Evolutionary conservation across 78 protist species (phyloP), one percentile per base, ranked within the genome.

Genomic region (Polysphondylium violaceum): DNA sequence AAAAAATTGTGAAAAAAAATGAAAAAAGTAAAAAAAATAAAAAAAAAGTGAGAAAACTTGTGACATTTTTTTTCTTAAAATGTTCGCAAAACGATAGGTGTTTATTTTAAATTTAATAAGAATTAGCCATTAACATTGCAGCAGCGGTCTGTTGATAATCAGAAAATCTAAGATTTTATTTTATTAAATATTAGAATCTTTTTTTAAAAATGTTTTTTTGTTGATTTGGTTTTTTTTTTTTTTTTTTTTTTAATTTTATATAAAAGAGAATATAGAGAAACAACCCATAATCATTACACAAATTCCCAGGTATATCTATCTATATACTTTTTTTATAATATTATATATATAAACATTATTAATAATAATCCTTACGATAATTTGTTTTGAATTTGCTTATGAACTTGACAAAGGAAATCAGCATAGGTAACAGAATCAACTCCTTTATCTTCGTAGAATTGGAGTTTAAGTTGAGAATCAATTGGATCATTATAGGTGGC

Each of bases 381-480:
- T 69, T 92, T 92, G 58, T 92, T 69, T 64, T 92, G 95, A 67
- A 92, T 92, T 61, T 83, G 78, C 47, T 50, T 55, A 31, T 92
- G 95, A 33, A 92, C 44, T 69, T 73, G 95, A 33, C 91, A 81
- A 19, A 92, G 60, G 85, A 76, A 92, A 64, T 92, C 95, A 9
- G 85, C 44, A 29, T 83, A 92, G 27, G 89, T 74, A 21, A 83
- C 55, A 14, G 87, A 78, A 51, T 89, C 85, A 38, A 72, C 65
- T 29, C 87, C 87, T 50, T 89, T 89, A 74, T 89, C 94, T 72
- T 89, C 94, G 33, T 55, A 73, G 53, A 89, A 56, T 27, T 55
- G 76, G 11, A 60, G 29, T 33, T 63, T n/a, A 27, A 89, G 74
- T 31, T 55, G 33, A n/a, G 86, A 43, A 56, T 83, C 86, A 0